Base-by-base conservation (phyloP, 1,284 basidiomycete genomes). In the Apiotrichum gracile region DNA sequence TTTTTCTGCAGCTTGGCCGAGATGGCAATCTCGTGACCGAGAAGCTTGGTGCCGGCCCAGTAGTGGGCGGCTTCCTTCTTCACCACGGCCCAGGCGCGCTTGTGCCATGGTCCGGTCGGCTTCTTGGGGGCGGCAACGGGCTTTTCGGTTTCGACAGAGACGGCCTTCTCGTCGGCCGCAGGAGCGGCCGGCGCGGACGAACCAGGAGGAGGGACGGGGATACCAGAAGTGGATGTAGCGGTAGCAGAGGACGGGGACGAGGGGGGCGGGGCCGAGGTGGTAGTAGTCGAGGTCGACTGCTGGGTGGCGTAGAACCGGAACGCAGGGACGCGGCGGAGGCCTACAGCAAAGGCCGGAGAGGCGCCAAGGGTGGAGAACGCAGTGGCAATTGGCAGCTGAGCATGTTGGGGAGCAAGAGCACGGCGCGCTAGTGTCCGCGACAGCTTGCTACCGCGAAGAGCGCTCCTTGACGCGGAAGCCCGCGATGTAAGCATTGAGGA, bases 61-160 rank as follows among this genome's bases (percentile, higher is more conserved):
- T 98, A 99, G 72, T 99, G 96, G 54, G 84, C 82, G 0, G 86
- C 92, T 75, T 97, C 94, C 67, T 97, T 89, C 78, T 97, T 99
- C 63, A 97, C 85, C 66, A 85, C 88, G 63, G 86, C 87, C 94
- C 94, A 97, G 10, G 66, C 67, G 55, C 74, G 61, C 33, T 62
- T 60, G 19, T 61, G 60, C 41, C 69, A 58, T 3, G 67, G 62
- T 3, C 68, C 69, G 6, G 62, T 64, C 7, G 69, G 66, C 54
- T 70, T 68, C 54, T 68, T 61, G 54, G 65, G 21, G 78, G 89
- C 43, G 78, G n/a, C n/a, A n/a, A 88, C 61, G 67, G 87, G 51
- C 85, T 87, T 69, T 84, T 88, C 53, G 74, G 88, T 58, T 78
- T 85, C 63, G 78, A 79, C 27, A 55, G 56, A 22, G 63, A 62